Evolutionary conservation across 2,329 filamentous ascomycete genomes (phyloP).

Genomic region (Amauroascus niger): DNA sequence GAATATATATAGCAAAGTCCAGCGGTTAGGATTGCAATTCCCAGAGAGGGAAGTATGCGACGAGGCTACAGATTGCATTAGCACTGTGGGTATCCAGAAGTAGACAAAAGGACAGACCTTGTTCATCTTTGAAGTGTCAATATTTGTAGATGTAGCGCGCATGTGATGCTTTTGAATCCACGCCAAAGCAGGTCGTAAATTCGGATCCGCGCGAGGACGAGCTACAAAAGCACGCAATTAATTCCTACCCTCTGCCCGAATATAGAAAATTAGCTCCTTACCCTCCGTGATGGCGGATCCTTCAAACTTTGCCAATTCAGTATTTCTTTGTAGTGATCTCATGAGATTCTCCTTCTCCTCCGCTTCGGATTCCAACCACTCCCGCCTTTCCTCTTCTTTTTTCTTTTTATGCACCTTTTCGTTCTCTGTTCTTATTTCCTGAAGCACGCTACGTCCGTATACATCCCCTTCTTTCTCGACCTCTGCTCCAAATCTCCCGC

Average conservation of each 20-base stretch:
- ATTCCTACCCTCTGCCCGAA: not conserved
- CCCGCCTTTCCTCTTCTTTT: conserved; percentile 41
- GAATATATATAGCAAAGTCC: conserved; percentile 38
- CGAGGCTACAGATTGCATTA: conserved; percentile 24
- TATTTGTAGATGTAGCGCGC: conserved; percentile 28
- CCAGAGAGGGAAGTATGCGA: conserved; percentile 40
- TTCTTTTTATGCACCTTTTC: conserved; percentile 33
- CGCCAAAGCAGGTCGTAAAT: conserved; percentile 31
- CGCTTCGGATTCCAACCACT: conserved; percentile 46
- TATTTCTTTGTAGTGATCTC: conserved; percentile 28
- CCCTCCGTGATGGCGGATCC: conserved; percentile 30
- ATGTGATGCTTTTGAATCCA: conserved; percentile 38
- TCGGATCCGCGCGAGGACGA: conserved; percentile 35
- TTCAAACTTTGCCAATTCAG: conserved; percentile 30
- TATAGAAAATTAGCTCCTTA: conserved; percentile 16
- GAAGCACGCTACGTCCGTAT: conserved; percentile 36
- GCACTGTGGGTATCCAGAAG: not conserved
- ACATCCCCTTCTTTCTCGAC: conserved; percentile 35
- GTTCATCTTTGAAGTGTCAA: conserved; percentile 29
- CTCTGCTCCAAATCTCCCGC: conserved; percentile 35
- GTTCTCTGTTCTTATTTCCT: conserved; percentile 33
- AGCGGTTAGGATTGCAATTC: conserved; percentile 32
- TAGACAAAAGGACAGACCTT: conserved; percentile 23
- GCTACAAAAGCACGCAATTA: conserved; percentile 18
- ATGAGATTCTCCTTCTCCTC: conserved; percentile 29